phyloP scores from a whole-genome alignment of 495 filamentous ascomycete species.

The Penicillium diatomitis region DNA sequence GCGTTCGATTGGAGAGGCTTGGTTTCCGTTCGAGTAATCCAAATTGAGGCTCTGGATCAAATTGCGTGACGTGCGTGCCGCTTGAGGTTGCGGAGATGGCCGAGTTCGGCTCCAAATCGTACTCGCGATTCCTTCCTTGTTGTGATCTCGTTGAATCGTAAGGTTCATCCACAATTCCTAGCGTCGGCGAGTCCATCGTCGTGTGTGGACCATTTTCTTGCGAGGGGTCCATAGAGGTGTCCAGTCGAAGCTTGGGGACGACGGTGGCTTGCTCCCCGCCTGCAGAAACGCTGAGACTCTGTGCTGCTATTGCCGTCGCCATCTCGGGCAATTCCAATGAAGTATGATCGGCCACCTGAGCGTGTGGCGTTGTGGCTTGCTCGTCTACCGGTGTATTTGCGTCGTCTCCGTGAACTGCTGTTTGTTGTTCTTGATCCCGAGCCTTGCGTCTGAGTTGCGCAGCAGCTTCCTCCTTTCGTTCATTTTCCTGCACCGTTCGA shows the following conservation, averaged over 20 bases:
- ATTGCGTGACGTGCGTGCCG: conserved; percentile 54
- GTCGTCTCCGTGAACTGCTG: conserved; percentile 23
- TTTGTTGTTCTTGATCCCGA: conserved; percentile 13
- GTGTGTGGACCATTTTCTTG: conserved; percentile 9
- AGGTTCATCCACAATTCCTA: conserved; percentile 50
- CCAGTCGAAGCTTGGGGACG: conserved; percentile 22
- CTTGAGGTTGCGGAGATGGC: conserved; percentile 35
- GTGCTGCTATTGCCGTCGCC: conserved; percentile 19
- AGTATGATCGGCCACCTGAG: conserved; percentile 4
- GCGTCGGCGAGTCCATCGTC: conserved; percentile 55
- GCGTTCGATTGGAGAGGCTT: conserved; percentile 31
- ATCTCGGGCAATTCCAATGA: conserved; percentile 14
- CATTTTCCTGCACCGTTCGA: conserved; percentile 60
- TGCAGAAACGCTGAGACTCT: conserved; percentile 3
- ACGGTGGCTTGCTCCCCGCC: not conserved
- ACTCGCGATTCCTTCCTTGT: conserved; percentile 25
- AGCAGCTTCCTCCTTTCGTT: conserved; percentile 47
- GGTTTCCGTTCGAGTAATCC: conserved; percentile 38
- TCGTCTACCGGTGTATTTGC: conserved; percentile 10
- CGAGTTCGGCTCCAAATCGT: conserved; percentile 31
- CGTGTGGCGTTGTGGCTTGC: conserved; percentile 9
- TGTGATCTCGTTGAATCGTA: too few relatives aligned
- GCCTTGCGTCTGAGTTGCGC: conserved; percentile 35
- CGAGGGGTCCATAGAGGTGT: conserved; percentile 13
- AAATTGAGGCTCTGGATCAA: conserved; percentile 61